Percentiles rank a stretch among this genome's conserved stretches.
Evolutionary conservation across 495 filamentous ascomycete genomes (phyloP).

Genomic region (Penicillium samsonianum): DNA sequence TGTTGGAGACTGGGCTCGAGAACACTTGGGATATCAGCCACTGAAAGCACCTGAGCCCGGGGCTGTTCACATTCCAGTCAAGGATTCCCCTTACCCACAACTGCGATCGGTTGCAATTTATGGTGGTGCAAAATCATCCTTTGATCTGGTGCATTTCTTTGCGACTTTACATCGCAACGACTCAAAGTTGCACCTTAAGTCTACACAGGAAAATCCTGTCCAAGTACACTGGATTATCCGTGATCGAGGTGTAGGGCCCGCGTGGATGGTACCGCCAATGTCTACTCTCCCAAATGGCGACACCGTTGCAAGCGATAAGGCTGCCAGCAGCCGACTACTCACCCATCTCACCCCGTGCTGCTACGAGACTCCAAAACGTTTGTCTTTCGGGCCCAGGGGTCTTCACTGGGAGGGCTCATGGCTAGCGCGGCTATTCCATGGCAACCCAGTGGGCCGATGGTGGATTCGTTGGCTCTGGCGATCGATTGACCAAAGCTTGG

Average conservation of each 20-base stretch:
- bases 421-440: slow-evolving; percentile 47
- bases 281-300: slow-evolving; percentile 52
- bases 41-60: slow-evolving; percentile 3
- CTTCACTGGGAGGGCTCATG: slow-evolving; percentile 53
- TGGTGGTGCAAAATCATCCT: slow-evolving; percentile 68
- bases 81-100: not conserved
- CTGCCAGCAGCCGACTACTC: slow-evolving; percentile 57
- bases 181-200: slow-evolving; percentile 14
- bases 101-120: slow-evolving; percentile 55
- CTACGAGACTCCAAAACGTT: slow-evolving; percentile 41
- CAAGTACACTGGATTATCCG: slow-evolving; percentile 73
- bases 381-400: slow-evolving; percentile 29
- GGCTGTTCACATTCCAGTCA: not conserved
- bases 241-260: slow-evolving; percentile 50
- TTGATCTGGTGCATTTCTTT: slow-evolving; percentile 69
- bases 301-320: slow-evolving; percentile 52
- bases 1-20: slow-evolving; percentile 35
- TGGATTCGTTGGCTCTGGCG: slow-evolving; percentile 29
- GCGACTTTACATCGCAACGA: slow-evolving; percentile 42
- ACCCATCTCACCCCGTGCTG: slow-evolving; percentile 55
- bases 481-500: slow-evolving; percentile 22
- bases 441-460: slow-evolving; percentile 30
- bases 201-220: slow-evolving; percentile 40
- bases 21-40: slow-evolving; percentile 31
- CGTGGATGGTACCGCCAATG: slow-evolving; percentile 30